Evolutionary conservation across 352 stramenopile genomes (phyloP).

Genomic region (Globisporangium spinosum): DNA sequence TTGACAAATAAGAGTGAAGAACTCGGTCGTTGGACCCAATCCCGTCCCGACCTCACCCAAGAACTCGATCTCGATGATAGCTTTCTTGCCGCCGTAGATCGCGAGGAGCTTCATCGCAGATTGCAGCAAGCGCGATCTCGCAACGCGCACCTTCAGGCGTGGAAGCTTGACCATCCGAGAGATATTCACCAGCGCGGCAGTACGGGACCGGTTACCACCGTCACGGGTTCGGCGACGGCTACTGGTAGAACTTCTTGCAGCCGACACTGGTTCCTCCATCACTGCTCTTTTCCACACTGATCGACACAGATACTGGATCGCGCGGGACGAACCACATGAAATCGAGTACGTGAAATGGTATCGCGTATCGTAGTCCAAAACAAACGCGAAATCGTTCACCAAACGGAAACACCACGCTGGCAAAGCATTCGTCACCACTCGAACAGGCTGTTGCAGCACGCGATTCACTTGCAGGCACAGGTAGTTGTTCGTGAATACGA

Average conservation of each 20-base stretch:
- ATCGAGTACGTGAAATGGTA: constrained; percentile 69
- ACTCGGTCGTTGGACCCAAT: constrained; percentile 71
- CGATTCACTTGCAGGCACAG: constrained; percentile 57
- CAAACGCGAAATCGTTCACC: constrained; percentile 52
- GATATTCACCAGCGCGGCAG: constrained; percentile 42
- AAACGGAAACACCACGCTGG: constrained; percentile 53
- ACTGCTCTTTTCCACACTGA: constrained; percentile 65
- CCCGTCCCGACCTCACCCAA: constrained; percentile 74
- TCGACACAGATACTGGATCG: constrained; percentile 65
- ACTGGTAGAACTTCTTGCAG: constrained; percentile 5
- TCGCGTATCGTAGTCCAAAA: constrained; percentile 61
- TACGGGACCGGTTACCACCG: constrained; percentile 28
- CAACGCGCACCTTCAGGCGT: constrained; percentile 71
- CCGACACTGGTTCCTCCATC: constrained; percentile 36
- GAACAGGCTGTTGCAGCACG: constrained; percentile 50
- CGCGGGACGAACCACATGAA: constrained; percentile 57
- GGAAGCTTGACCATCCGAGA: constrained; percentile 70
- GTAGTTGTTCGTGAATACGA: constrained; percentile 52
- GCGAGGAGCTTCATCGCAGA: constrained; percentile 71
- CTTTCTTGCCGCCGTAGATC: constrained; percentile 72
- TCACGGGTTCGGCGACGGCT: constrained; percentile 36
- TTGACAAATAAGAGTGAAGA: constrained; percentile 74
- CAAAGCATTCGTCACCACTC: constrained; percentile 61
- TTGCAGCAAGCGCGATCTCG: constrained; percentile 50
- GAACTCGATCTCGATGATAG: constrained; percentile 79